These are phyloP conservation scores for Fusarium clavum DNA, from an alignment of 2,329 filamentous ascomycete species.

Conservation along the genomic window DNA sequence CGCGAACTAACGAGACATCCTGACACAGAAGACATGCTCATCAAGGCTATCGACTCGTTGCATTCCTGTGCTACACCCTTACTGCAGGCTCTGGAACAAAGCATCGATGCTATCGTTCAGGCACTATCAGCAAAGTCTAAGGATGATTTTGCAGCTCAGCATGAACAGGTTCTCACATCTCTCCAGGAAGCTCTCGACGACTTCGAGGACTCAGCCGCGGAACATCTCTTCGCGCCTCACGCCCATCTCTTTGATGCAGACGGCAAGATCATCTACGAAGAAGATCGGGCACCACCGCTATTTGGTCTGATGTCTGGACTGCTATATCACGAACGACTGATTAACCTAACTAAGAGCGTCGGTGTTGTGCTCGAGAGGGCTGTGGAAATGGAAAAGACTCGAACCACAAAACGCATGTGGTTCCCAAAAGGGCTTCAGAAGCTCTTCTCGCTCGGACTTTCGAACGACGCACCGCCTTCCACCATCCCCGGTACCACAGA, in stretches of 20 bases:
- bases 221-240: slow-evolving; percentile 8
- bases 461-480: slow-evolving; percentile 20
- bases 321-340: slow-evolving; percentile 12
- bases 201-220: slow-evolving; percentile 14
- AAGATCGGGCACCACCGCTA: slow-evolving; percentile 7
- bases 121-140: background rate
- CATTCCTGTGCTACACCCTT: slow-evolving; percentile 3
- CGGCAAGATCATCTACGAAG: slow-evolving; percentile 8
- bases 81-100: background rate
- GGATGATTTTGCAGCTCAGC: background rate
- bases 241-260: slow-evolving; percentile 14
- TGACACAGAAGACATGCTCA: slow-evolving; percentile 18
- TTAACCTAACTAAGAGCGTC: slow-evolving; percentile 13
- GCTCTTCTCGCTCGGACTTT: slow-evolving; percentile 4
- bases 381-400: slow-evolving; percentile 6
- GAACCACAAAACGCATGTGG: slow-evolving; percentile 6
- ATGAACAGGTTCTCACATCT: background rate
- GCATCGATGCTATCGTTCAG: background rate
- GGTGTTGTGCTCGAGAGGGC: background rate
- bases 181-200: slow-evolving; percentile 14
- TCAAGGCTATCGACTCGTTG: background rate
- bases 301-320: slow-evolving; percentile 21
- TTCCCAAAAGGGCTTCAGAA: slow-evolving; percentile 12
- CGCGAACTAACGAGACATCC: slow-evolving; percentile 13
- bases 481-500: slow-evolving; percentile 1